A percentile compares a stretch with the other conserved stretches of the same genome.
phyloP scores from a whole-genome alignment of 768 basidiomycete species.

The Holtermannia corniformis region DNA sequence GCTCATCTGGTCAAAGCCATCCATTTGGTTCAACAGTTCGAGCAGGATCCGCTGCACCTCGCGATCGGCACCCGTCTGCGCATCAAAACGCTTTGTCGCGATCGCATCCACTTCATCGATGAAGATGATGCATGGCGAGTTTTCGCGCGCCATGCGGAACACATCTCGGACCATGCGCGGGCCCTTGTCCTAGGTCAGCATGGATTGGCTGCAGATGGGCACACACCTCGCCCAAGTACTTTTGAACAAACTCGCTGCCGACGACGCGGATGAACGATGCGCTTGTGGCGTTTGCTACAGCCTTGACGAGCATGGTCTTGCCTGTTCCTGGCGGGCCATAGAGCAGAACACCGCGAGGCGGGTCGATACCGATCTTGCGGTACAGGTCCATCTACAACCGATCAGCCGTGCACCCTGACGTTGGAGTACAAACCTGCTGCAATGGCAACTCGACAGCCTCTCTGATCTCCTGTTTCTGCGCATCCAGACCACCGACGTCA shows the following conservation, averaged over 20 bases:
- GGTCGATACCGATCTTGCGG: conserved; percentile 99
- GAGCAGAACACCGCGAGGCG: conserved; percentile 88
- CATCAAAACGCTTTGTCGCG: conserved; percentile 98
- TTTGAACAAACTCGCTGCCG: conserved; percentile 97
- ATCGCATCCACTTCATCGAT: conserved; percentile 93
- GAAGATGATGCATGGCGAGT: conserved; percentile 95
- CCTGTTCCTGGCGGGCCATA: conserved; percentile 98
- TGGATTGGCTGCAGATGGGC: neutral
- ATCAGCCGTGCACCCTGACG: conserved; percentile 4
- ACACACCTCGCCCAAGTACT: conserved; percentile 80
- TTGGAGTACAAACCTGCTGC: conserved; percentile 31
- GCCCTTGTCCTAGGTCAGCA: conserved; percentile 48
- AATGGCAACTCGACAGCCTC: conserved; percentile 93
- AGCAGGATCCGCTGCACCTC: conserved; percentile 98
- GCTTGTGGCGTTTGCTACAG: conserved; percentile 96
- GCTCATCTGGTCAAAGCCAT: conserved; percentile 96
- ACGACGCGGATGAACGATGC: conserved; percentile 97
- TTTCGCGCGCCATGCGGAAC: conserved; percentile 93
- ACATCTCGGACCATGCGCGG: conserved; percentile 99
- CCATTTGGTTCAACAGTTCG: conserved; percentile 97
- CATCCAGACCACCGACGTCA: conserved; percentile 94
- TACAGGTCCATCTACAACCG: conserved; percentile 94
- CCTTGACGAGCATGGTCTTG: conserved; percentile 98
- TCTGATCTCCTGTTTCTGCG: conserved; percentile 96
- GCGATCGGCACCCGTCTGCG: conserved; percentile 95